Base-by-base conservation (phyloP, 495 filamentous ascomycete genomes). In the Copromyces sp. region DNA sequence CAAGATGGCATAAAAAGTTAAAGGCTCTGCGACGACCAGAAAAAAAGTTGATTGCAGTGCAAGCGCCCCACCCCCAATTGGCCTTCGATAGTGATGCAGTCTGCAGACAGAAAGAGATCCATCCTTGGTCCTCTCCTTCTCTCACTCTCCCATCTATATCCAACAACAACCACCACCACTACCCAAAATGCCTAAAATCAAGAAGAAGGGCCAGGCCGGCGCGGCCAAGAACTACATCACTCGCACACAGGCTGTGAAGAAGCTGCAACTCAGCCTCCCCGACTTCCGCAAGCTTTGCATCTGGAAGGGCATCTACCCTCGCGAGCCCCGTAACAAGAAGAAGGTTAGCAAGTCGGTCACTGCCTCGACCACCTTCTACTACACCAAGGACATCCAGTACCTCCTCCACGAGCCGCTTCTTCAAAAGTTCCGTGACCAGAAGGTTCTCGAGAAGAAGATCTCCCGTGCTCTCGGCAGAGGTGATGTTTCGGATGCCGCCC, bases 211-310 rank as follows among this genome's bases (percentile, higher is more conserved):
- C 78, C 91, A 91, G 78, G 88, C 94, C 79, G 95, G 95, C 83
- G 89, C 91, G 83, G 94, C 95, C 85, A 98, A 95, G 85, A 98
- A 98, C 88, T 99, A 94, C 86, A 95, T 98, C 75, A 98, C 95
- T 68, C 89, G 95, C 82, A 97, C 94, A 3, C 94, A 97, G 82
- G 95, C 96, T 17, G 94, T 98, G 74, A 92, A 94, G 76, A 98
- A 98, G 86, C 91, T 99, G 74, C 95, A 99, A 83, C 92, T 98
- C 80, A 96, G 93, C 75, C 88, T 99, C 70, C 94, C 94, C 45
- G 96, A 99, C 83, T 99, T 99, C 83, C 90, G 95, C 82, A 91
- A 96, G 80, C 87, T 99, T 80, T 99, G 95, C 82, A 99, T 99
- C 78, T 99, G 97, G 89, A 98, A 98, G 84, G 95, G 95, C 76